phyloP scores from a whole-genome alignment of 805 yeast species.

The Yamadazyma olivae region DNA sequence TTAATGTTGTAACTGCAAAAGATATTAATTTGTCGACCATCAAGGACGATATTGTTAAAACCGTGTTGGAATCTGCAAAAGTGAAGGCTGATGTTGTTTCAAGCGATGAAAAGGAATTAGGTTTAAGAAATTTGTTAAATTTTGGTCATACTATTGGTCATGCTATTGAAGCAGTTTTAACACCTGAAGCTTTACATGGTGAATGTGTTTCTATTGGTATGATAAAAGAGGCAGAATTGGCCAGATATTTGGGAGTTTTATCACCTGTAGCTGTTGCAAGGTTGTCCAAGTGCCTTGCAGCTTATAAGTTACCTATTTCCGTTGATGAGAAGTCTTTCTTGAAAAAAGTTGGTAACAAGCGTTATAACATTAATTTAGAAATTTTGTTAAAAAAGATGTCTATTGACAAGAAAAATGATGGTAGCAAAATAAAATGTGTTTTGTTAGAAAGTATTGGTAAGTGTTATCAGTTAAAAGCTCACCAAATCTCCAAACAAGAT shows the following conservation, averaged over 20 bases:
- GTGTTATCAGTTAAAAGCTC: conserved; percentile 86
- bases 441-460: conserved; percentile 80
- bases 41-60: conserved; percentile 67
- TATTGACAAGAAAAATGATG: conserved; percentile 95
- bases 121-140: conserved; percentile 85
- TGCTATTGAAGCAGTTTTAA: conserved; percentile 95
- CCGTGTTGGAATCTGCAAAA: conserved; percentile 80
- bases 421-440: conserved; percentile 84
- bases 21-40: conserved; percentile 59
- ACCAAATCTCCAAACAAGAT: conserved; percentile 76
- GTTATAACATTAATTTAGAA: conserved; percentile 67
- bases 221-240: conserved; percentile 89
- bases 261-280: conserved; percentile 94
- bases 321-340: conserved; percentile 66
- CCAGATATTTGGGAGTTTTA: conserved; percentile 86
- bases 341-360: conserved; percentile 64
- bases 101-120: conserved; percentile 92
- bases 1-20: conserved; percentile 52
- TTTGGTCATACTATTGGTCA: conserved; percentile 98
- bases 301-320: conserved; percentile 83
- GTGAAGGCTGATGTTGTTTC: conserved; percentile 96
- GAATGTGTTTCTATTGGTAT: conserved; percentile 99
- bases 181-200: conserved; percentile 96
- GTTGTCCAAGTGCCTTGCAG: conserved; percentile 72
- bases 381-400: conserved; percentile 79